Evolutionary conservation across 805 yeast genomes (phyloP).

Genomic region (Blastobotrys chiropterorum): DNA sequence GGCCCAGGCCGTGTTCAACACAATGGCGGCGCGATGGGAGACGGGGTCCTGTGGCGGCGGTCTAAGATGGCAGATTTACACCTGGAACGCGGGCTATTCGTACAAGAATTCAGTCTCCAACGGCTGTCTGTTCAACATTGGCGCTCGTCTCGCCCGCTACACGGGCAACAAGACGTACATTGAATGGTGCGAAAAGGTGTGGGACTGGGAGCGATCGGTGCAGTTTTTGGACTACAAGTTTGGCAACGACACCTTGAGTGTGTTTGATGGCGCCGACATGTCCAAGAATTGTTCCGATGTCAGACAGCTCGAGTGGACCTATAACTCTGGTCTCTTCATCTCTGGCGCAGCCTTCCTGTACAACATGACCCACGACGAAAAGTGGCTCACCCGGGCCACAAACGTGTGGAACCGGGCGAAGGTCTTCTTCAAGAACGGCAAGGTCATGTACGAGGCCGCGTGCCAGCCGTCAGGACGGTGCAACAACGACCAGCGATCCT

Average conservation of each 20-base stretch:
- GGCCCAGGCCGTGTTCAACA: conserved; percentile 81
- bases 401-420: conserved; percentile 42
- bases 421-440: conserved; percentile 38
- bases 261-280: conserved; percentile 69
- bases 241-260: conserved; percentile 27
- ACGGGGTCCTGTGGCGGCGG: conserved; percentile 61
- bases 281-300: conserved; percentile 41
- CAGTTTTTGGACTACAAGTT: conserved; percentile 35
- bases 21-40: conserved; percentile 82
- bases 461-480: conserved; percentile 55
- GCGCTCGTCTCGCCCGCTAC: conserved; percentile 78
- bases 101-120: conserved; percentile 86
- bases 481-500: conserved; percentile 68
- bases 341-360: conserved; percentile 65
- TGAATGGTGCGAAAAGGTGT: conserved; percentile 67
- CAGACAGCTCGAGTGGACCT: conserved; percentile 61
- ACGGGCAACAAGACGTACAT: conserved; percentile 64
- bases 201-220: conserved; percentile 61
- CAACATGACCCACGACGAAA: conserved; percentile 51
- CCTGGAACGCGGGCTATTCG: conserved; percentile 82
- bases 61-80: conserved; percentile 85
- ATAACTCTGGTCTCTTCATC: conserved; percentile 64
- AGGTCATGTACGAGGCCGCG: conserved; percentile 62
- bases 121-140: conserved; percentile 73
- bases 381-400: conserved; percentile 53